Percentiles rank a stretch among this genome's conserved stretches.
phyloP scores from a whole-genome alignment of 2,329 filamentous ascomycete genomes.

The Dactylellina sp. region DNA sequence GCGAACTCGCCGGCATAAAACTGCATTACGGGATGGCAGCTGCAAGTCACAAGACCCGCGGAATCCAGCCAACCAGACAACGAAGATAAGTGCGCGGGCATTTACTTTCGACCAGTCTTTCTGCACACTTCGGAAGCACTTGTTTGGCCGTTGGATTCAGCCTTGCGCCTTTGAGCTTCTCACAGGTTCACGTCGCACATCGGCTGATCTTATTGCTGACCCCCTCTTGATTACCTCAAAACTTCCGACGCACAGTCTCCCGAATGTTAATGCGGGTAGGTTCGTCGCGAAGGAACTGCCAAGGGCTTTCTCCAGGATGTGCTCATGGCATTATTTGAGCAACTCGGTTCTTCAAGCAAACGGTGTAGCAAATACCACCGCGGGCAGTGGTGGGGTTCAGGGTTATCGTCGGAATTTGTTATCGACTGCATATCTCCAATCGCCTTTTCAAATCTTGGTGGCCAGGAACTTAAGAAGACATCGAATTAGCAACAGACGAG shows the following conservation, averaged over 20 bases:
- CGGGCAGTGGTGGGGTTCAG: slow-evolving; percentile 44
- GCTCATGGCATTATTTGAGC: slow-evolving; percentile 22
- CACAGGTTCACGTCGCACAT: slow-evolving; percentile 8
- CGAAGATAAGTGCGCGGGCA: not conserved
- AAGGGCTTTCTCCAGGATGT: slow-evolving; percentile 28
- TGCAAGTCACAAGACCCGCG: slow-evolving; percentile 52
- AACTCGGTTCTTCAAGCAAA: slow-evolving; percentile 16
- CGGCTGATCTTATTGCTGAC: slow-evolving; percentile 53
- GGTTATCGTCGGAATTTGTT: slow-evolving; percentile 57
- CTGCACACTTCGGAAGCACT: slow-evolving; percentile 23
- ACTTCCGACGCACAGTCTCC: slow-evolving; percentile 31
- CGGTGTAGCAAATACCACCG: slow-evolving; percentile 23
- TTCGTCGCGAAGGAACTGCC: slow-evolving; percentile 29
- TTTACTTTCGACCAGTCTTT: slow-evolving; percentile 8
- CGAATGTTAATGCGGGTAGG: slow-evolving; percentile 18
- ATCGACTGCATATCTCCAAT: slow-evolving; percentile 55
- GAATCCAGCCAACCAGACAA: slow-evolving; percentile 16
- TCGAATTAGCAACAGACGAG: slow-evolving; percentile 39
- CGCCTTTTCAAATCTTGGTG: slow-evolving; percentile 45
- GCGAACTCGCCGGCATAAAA: slow-evolving; percentile 14
- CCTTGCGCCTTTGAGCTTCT: slow-evolving; percentile 42
- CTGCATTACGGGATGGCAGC: slow-evolving; percentile 19
- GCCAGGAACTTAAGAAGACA: slow-evolving; percentile 6
- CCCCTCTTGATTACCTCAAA: slow-evolving; percentile 34
- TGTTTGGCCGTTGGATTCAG: slow-evolving; percentile 22